phyloP scores from a whole-genome alignment of 805 yeast species.

The Nakazawaea ishiwadae region DNA sequence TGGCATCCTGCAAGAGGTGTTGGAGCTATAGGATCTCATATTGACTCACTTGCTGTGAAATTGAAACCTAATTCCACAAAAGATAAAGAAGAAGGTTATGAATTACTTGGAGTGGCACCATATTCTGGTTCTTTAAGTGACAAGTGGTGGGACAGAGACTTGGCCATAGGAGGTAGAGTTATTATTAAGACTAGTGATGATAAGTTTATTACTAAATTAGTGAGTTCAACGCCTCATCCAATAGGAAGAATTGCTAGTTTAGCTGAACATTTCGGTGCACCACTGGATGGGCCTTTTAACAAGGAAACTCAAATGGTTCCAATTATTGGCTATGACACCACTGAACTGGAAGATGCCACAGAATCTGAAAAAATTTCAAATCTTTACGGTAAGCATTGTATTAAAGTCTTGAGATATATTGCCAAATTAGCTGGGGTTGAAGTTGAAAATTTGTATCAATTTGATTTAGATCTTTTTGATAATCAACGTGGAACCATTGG shows the following conservation, averaged over 20 bases:
- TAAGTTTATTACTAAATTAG: constrained; percentile 36
- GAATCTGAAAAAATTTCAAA: constrained; percentile 60
- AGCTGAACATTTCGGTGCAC: constrained; percentile 82
- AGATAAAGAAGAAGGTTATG: constrained; percentile 65
- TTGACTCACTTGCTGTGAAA: constrained; percentile 64
- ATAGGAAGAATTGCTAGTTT: constrained; percentile 79
- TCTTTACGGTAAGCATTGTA: constrained; percentile 61
- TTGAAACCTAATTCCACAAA: constrained; percentile 72
- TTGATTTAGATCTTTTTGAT: constrained; percentile 78
- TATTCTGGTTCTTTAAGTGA: constrained; percentile 67
- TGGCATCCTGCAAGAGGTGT: constrained; percentile 64
- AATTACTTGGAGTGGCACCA: constrained; percentile 77
- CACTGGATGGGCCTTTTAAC: constrained; percentile 67
- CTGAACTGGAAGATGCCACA: constrained; percentile 40
- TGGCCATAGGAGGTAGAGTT: constrained; percentile 79
- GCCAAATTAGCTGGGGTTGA: constrained; percentile 53
- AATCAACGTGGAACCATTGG: constrained; percentile 76
- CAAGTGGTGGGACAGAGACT: constrained; percentile 81
- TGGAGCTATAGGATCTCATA: constrained; percentile 68
- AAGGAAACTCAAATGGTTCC: constrained; percentile 79
- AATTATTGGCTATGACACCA: constrained; percentile 51
- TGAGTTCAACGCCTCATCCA: constrained; percentile 60
- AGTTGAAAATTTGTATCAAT: constrained; percentile 58
- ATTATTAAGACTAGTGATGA: constrained; percentile 38
- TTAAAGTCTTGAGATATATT: constrained; percentile 62